Conservation (phyloP, 2,329 filamentous ascomycete genomes). For the Pestalotiopsis sp. region DNA sequence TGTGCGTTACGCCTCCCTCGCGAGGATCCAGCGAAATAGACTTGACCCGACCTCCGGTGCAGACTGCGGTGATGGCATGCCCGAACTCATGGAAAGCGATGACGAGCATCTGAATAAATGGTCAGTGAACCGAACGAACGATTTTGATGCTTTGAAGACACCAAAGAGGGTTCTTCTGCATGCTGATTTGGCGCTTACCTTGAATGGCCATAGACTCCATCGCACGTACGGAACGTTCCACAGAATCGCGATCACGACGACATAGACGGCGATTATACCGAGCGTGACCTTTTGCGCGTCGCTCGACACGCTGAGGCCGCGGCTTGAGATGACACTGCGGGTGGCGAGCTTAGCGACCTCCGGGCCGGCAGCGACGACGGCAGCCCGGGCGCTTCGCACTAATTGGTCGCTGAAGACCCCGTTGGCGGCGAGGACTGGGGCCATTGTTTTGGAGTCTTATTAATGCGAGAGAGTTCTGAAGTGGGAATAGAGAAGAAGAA, state of each 20-base stretch:
- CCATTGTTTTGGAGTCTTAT: conserved; percentile 21
- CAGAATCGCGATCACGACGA: conserved; percentile 73
- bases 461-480: neutral
- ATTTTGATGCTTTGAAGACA: neutral
- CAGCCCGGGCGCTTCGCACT: conserved; percentile 27
- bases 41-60: conserved; percentile 74
- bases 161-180: no score
- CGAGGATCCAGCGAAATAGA: conserved; percentile 75
- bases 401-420: conserved; percentile 24
- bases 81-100: conserved; percentile 84
- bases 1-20: conserved; percentile 78
- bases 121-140: conserved; percentile 3
- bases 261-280: conserved; percentile 71
- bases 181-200: conserved; percentile 47
- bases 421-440: conserved; percentile 24
- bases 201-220: conserved; percentile 79
- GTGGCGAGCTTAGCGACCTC: conserved; percentile 25
- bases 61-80: conserved; percentile 72
- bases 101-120: conserved; percentile 66
- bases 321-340: conserved; percentile 42
- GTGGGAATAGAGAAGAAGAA: neutral
- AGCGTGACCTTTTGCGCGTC: conserved; percentile 72
- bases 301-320: conserved; percentile 60
- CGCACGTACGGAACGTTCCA: conserved; percentile 82
- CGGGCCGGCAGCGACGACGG: conserved; percentile 27